Conservation (phyloP, 1,139 yeast genomes). For the Diutina scorzettiae region DNA sequence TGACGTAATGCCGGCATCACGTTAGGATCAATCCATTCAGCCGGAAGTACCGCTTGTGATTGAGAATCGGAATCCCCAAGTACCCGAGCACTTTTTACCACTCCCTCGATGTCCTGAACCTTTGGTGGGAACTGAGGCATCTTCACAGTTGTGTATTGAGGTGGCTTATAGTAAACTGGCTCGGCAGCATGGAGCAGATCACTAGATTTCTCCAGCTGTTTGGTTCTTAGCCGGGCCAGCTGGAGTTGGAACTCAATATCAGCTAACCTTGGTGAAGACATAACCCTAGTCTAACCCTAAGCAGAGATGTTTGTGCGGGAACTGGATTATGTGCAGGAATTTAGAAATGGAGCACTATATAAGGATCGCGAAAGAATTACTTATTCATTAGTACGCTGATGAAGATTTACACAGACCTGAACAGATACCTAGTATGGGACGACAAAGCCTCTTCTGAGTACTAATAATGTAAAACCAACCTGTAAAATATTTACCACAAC, state of each 20-base stretch:
- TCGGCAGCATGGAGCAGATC: not conserved
- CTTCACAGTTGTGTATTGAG: not conserved
- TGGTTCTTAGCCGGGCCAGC: not conserved
- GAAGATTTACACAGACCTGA: conserved; percentile 5
- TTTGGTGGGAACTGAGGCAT: not conserved
- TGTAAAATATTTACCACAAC: no score
- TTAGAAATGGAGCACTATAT: no score
- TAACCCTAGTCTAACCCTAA: not conserved
- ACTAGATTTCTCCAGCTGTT: not conserved
- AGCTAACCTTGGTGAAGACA: not conserved
- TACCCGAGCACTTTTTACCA: not conserved
- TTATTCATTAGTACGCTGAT: conserved; percentile 4
- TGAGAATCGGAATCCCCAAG: not conserved
- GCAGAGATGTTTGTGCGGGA: no score
- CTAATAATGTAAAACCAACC: no score
- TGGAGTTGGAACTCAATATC: not conserved
- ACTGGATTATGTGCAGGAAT: no score
- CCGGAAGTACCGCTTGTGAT: not conserved
- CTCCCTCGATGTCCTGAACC: not conserved
- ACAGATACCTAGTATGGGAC: conserved; percentile 4
- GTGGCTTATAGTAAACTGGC: not conserved
- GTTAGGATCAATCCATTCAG: not conserved
- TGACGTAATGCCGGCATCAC: not conserved
- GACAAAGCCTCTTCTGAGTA: conserved; percentile 5
- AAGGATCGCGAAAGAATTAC: not conserved